Base-by-base conservation (phyloP, 495 filamentous ascomycete genomes). In the Neurospora pannonica region DNA sequence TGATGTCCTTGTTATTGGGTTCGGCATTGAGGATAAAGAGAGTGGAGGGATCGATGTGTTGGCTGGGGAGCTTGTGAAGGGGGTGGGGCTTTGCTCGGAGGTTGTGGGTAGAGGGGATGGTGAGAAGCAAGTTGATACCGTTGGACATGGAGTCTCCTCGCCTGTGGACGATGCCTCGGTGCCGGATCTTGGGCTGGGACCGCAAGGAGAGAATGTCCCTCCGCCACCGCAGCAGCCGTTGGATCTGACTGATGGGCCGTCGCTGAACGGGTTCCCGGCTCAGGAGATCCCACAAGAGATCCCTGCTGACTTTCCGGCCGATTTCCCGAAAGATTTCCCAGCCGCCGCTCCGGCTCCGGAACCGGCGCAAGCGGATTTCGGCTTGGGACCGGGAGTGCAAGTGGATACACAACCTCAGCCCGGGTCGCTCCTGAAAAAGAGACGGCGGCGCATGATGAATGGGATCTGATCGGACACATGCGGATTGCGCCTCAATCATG, bases 21-120 rank as follows among this genome's bases (percentile, higher is more conserved):
- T 88, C 74, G 86, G 87, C 1, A 81, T 85, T 38, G 87, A 89
- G 75, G 87, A 89, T 75, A 74, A 74, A 17, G 70, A 74, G 2
- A 77, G 82, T 4, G 86, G 76, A 0, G 85, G 81, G 0, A 85
- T 88, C 24, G 86, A 87, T 74, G 80, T 88, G 4, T 19, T 76
- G 15, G 87, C 85, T 0, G 77, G 81, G 7, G 88, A 88, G 73
- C 71, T 89, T 71, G 60, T 88, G 46, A 73, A 42, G 54, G 84
- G 79, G 24, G 43, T 87, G 40, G 82, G 82, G 4, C 71, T 82
- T 34, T 85, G 83, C 21, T 48, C 43, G 3, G 77, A 77, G 11
- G 54, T 34, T 19, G 54, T 67, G 11, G 31, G 7, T 7, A 34
- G 5, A 21, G 71, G 10, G 0, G 34, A 17, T 46, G 24, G 11